Base-by-base conservation (phyloP, 192 early-diverging fungal species). In the Backusella circina region DNA sequence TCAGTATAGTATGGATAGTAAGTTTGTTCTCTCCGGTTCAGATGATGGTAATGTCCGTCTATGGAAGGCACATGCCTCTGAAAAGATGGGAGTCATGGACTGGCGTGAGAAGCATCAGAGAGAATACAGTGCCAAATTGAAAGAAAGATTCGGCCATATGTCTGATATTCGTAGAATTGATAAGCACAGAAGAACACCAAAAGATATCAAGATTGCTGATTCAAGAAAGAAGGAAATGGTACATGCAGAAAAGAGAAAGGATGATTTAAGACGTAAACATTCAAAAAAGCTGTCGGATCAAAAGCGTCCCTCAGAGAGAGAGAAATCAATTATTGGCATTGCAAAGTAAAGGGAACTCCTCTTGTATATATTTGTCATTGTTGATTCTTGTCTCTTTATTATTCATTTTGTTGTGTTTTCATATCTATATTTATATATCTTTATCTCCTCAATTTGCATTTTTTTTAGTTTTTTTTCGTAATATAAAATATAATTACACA, bases 11-110 rank as follows among this genome's bases (percentile, higher is more conserved):
- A 95, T 97, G 95, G 98, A 99, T 81, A 88, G 90, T 79, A 97
- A 95, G 67, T 99, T 90, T 80, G 91, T 99, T 6, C 78, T 99
- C 28, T 97, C 95, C 12, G 98, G 97, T 13, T 95, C 93, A 28
- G 97, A 99, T 81, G 98, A 99, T 82, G 97, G 97, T 73, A 99
- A 96, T 80, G 86, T 99, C 78, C 91, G 98, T 50, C 76, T 99
- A 68, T 99, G 98, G 98, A 98, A 97, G 80, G 96, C 96, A 1
- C 84, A 90, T 15, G 96, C 96, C n/a, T 91, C 91, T 1, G 94
- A 97, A 77, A 95, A 95, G 80, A 77, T 87, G 77, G 87, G 84
- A 37, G 70, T 85, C 67, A 88, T 87, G 72, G 90, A 90, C 38
- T 88, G 87, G 77, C 90, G 95, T 75, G 93, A 99, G 83, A 88